Conservation (phyloP, 805 yeast genomes). For the Monosporozyma unispora region DNA sequence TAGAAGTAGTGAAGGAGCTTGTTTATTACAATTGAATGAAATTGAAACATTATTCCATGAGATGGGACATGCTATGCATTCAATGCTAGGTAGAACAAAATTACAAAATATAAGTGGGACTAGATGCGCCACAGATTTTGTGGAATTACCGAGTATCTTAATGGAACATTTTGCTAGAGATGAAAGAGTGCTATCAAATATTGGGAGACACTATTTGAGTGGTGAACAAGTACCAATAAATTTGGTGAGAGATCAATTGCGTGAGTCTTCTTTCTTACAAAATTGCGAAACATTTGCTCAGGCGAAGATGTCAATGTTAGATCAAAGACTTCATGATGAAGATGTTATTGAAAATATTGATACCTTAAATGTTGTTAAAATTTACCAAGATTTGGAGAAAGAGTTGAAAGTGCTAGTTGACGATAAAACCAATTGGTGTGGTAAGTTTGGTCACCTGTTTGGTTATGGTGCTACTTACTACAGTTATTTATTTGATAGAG, state of each 20-base stretch:
- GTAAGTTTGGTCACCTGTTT: constrained; percentile 84
- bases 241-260: constrained; percentile 43
- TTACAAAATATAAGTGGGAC: constrained; percentile 92
- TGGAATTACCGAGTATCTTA: constrained; percentile 89
- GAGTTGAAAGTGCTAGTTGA: constrained; percentile 57
- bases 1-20: constrained; percentile 34
- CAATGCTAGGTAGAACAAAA: constrained; percentile 88
- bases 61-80: constrained; percentile 98
- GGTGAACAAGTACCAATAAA: constrained; percentile 48
- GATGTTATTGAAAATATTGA: constrained; percentile 29
- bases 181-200: constrained; percentile 59
- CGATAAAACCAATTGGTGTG: constrained; percentile 76
- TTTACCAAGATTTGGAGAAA: constrained; percentile 60
- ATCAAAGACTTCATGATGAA: constrained; percentile 62
- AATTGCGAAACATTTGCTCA: constrained; percentile 78
- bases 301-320: constrained; percentile 81
- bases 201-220: constrained; percentile 61
- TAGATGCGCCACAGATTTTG: constrained; percentile 91
- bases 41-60: constrained; percentile 94
- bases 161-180: constrained; percentile 91
- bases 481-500: constrained; percentile 83
- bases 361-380: constrained; percentile 46
- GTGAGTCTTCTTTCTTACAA: constrained; percentile 44
- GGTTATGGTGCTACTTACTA: constrained; percentile 94
- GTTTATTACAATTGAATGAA: constrained; percentile 62